Percentiles rank a stretch among this genome's conserved stretches.
phyloP scores from a whole-genome alignment of 148 eudicot genomes.

The Rhododendron vialii region DNA sequence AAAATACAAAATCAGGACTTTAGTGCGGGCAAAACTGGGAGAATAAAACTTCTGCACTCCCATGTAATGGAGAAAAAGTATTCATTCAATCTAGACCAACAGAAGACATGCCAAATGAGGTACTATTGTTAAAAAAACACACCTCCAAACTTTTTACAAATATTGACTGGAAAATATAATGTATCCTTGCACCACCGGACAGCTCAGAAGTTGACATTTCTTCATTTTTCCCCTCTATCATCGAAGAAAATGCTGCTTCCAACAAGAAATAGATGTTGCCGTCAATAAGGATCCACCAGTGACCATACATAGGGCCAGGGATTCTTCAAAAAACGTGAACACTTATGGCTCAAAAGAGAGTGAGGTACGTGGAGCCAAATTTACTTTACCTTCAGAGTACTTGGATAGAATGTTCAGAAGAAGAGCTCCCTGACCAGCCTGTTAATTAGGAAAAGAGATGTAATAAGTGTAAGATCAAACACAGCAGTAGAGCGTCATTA shows the following conservation, averaged over 20 bases:
- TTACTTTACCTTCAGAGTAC: conserved; percentile 68
- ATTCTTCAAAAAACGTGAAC: neutral
- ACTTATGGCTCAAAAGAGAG: neutral
- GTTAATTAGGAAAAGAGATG: conserved; percentile 12
- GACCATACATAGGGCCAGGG: neutral
- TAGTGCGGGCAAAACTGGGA: neutral
- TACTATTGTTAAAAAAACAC: conserved; percentile 11
- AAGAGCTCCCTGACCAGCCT: conserved; percentile 88
- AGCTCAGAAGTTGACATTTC: conserved; percentile 96
- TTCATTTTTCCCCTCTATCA: conserved; percentile 93
- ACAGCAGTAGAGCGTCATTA: neutral
- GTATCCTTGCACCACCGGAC: conserved; percentile 95
- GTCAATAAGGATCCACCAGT: neutral
- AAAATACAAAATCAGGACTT: neutral
- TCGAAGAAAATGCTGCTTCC: conserved; percentile 78
- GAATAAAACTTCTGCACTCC: neutral
- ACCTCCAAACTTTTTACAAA: conserved; percentile 97
- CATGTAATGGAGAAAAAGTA: neutral
- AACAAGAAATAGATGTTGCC: conserved; percentile 13
- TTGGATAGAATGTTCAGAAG: conserved; percentile 88
- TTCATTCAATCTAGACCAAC: neutral
- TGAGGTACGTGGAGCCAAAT: neutral
- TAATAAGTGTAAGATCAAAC: neutral
- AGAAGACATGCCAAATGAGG: neutral
- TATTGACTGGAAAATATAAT: conserved; percentile 89